phyloP scores from a whole-genome alignment of 2,329 filamentous ascomycete genomes.

The Pseudopyrenochaeta lycopersici region DNA sequence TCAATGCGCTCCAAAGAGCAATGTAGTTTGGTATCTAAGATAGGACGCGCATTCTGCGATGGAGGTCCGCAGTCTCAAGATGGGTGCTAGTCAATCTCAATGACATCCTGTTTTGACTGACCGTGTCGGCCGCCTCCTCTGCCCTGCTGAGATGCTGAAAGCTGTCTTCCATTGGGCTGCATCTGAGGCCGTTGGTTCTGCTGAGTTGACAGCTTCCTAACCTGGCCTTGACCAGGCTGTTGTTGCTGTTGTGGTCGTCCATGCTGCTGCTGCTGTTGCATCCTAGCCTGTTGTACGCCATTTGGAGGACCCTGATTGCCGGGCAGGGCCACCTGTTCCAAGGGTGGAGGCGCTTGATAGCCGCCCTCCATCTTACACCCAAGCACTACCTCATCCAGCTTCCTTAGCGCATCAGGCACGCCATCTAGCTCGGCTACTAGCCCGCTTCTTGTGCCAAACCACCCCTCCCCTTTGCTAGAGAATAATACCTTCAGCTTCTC shows the following conservation, averaged over 20 bases:
- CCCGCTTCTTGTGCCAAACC: constrained; percentile 50
- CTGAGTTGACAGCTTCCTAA: constrained; percentile 3
- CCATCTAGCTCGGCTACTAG: constrained; percentile 49
- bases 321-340: constrained; percentile 10
- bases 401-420: constrained; percentile 45
- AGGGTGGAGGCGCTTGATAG: constrained; percentile 28
- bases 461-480: constrained; percentile 38
- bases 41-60: neutral
- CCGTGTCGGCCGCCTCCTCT: constrained; percentile 8
- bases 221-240: constrained; percentile 14
- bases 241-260: constrained; percentile 13
- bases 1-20: too few species aligned
- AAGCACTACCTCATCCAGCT: constrained; percentile 50
- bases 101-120: constrained; percentile 20
- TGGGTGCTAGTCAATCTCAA: constrained; percentile 31
- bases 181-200: constrained; percentile 6
- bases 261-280: constrained; percentile 14
- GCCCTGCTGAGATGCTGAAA: constrained; percentile 14
- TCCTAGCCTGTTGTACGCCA: constrained; percentile 9
- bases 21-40: neutral
- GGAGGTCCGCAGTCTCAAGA: neutral
- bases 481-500: constrained; percentile 46
- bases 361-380: constrained; percentile 42
- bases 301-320: constrained; percentile 12
- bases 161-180: constrained; percentile 8